Evolutionary conservation across 2,329 filamentous ascomycete species (phyloP).

Genomic region (Penicillium sp.): DNA sequence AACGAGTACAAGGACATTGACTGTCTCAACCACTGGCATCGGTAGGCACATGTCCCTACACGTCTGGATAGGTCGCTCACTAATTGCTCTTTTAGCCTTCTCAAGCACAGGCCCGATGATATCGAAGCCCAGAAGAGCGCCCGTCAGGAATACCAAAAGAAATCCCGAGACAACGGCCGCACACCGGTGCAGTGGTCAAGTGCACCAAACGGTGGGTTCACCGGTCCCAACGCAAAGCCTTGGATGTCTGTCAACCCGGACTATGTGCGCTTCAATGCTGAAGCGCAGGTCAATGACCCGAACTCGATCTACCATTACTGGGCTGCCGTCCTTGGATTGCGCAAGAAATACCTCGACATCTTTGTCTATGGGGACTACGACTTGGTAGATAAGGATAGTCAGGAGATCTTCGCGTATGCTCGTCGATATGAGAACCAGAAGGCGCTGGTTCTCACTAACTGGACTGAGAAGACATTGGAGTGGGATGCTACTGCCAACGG

Average conservation of each 20-base stretch:
- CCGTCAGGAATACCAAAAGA: conserved; percentile 32
- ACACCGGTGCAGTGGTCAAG: conserved; percentile 64
- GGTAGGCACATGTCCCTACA: no score
- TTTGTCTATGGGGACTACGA: conserved; percentile 61
- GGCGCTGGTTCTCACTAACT: conserved; percentile 31
- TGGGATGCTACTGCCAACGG: conserved; percentile 28
- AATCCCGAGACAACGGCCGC: conserved; percentile 57
- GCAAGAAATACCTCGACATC: conserved; percentile 54
- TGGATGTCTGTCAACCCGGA: conserved; percentile 66
- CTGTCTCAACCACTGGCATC: conserved; percentile 49
- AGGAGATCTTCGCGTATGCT: conserved; percentile 50
- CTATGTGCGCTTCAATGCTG: conserved; percentile 55
- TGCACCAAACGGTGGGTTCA: conserved; percentile 57
- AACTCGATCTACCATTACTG: conserved; percentile 55
- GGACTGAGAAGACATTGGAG: conserved; percentile 25
- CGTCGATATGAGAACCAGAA: conserved; percentile 33
- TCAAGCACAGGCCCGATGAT: no score
- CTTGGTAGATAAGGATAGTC: conserved; percentile 45
- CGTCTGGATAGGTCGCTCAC: no score
- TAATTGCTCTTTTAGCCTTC: no score
- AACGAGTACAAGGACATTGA: conserved; percentile 62
- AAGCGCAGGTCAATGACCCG: conserved; percentile 32
- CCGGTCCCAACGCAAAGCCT: conserved; percentile 44
- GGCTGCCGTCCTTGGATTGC: conserved; percentile 48
- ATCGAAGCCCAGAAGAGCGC: no score